Conservation (phyloP, 2,329 filamentous ascomycete species). For the Nigrograna mackinnonii region DNA sequence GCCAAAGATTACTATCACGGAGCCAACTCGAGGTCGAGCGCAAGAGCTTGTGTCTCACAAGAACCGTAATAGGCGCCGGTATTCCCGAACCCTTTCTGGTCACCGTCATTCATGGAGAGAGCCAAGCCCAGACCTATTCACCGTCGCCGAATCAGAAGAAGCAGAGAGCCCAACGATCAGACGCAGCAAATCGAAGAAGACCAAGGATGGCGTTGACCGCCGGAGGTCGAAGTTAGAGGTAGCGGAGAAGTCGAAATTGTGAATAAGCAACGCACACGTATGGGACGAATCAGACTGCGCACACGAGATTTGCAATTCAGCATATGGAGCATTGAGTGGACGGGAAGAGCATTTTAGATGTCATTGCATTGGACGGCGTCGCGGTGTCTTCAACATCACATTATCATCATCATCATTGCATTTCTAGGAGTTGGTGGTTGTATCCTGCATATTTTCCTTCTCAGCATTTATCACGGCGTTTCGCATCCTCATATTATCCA, state of each 20-base stretch:
- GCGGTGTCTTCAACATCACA: too few relatives aligned
- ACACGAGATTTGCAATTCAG: neutral
- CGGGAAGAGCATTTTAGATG: too few relatives aligned
- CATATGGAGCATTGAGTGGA: constrained; percentile 1
- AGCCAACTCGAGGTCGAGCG: constrained; percentile 39
- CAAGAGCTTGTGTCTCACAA: constrained; percentile 39
- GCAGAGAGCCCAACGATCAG: constrained; percentile 28
- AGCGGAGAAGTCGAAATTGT: constrained; percentile 34
- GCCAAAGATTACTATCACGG: constrained; percentile 29
- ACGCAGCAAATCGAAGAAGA: constrained; percentile 32
- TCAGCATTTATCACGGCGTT: constrained; percentile 3
- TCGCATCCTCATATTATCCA: too few relatives aligned
- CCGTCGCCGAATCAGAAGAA: constrained; percentile 45
- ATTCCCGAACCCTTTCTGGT: constrained; percentile 41
- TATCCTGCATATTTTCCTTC: too few relatives aligned
- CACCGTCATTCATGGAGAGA: constrained; percentile 46
- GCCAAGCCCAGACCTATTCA: constrained; percentile 46
- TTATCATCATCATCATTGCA: too few relatives aligned
- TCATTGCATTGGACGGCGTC: too few relatives aligned
- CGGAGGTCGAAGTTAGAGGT: constrained; percentile 33
- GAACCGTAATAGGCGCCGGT: constrained; percentile 30
- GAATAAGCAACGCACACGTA: constrained; percentile 5
- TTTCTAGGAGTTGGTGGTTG: too few relatives aligned
- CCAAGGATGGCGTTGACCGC: constrained; percentile 38
- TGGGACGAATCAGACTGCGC: constrained; percentile 1